Evolutionary conservation across 2,329 filamentous ascomycete genomes (phyloP), one percentile per base, ranked within the genome.

Genomic region (Botryotinia convoluta): DNA sequence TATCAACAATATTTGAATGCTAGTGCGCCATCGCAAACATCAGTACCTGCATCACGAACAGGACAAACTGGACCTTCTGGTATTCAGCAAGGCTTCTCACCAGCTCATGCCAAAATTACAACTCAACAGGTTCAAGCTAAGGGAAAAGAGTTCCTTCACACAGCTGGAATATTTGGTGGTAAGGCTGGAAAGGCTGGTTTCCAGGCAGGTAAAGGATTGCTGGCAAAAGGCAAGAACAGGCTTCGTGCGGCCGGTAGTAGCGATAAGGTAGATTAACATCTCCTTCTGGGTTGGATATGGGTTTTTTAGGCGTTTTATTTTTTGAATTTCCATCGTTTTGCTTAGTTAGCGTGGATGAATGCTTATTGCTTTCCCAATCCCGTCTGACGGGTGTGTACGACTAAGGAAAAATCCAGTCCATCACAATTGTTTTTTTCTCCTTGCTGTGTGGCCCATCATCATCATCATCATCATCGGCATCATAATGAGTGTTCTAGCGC

Each of bases 161-260:
- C 92, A 35, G 95, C 95, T 72, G 94, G 93, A 71, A 84, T 89
- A 29, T 84, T 92, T 74, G 88, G 90, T 74, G 90, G 90, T 37
- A 91, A 91, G 79, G 90, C 89, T 45, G 88, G 89, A 76, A 94
- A 93, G 81, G 93, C 94, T 74, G 65, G 65, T 32, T 69, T 69
- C 48, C 65, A 93, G 81, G 93, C 94, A 59, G 94, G 95, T 67
- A 97, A 97, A 85, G 95, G 95, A 70, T 83, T 98, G 76, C 91
- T 98, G 82, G 94, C 92, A 77, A 97, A 97, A 84, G 93, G 95
- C 77, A 95, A 93, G 84, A 95, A 89, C 84, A 95, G 93, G 83
- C 90, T 97, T 82, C 86, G 77, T 68, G 77, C 78, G 73, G 75
- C 87, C 75, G 88, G 87, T 81, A 88, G 88, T 76, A 89, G 90